Base-by-base conservation (phyloP, 495 filamentous ascomycete genomes). In the Podospora fimiseda region DNA sequence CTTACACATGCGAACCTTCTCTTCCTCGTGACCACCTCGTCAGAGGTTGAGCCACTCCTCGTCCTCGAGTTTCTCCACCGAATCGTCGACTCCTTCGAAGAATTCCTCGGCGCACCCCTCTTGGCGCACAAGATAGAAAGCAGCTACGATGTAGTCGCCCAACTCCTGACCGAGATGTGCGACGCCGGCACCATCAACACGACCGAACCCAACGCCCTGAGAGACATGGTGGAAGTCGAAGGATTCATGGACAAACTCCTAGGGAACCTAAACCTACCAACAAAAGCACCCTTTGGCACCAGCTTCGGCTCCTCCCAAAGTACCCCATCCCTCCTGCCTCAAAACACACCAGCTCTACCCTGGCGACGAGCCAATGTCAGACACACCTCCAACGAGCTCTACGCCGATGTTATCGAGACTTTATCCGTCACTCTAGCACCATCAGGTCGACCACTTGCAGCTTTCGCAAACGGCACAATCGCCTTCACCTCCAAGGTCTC, bases 311-410 rank as follows among this genome's bases (percentile, higher is more conserved):
- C 49, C 33, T 60, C 49, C 19, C 45, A 61, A 2, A 60, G 24
- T 51, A 42, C 62, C 9, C 54, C 70, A 11, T 69, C 72, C 15
- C 57, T 71, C 2, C 52, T 68, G 27, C 52, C 73, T 33, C 65
- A 71, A 24, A 72, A 66, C 58, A 68, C 70, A 1, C 70, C 75
- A 0, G 74, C 78, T 11, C 55, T 81, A 48, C 90, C 90, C 5
- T 99, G 93, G 93, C 81, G 93, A 43, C 80, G 90, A 24, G 80
- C 90, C 33, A 94, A 93, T 61, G 93, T 99, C 50, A 83, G 90
- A 8, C 94, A 99, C 67, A 97, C 91, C 5, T 92, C 87, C 44
- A 97, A 96, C 69, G 92, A 97, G 68, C 80, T 99, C 30, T 97
- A 99, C 67, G 93, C 96, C 38, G 93, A 99, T 67, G 80, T 99